phyloP scores from a whole-genome alignment of 1,139 yeast genomes.

The Candida dubliniensis region DNA sequence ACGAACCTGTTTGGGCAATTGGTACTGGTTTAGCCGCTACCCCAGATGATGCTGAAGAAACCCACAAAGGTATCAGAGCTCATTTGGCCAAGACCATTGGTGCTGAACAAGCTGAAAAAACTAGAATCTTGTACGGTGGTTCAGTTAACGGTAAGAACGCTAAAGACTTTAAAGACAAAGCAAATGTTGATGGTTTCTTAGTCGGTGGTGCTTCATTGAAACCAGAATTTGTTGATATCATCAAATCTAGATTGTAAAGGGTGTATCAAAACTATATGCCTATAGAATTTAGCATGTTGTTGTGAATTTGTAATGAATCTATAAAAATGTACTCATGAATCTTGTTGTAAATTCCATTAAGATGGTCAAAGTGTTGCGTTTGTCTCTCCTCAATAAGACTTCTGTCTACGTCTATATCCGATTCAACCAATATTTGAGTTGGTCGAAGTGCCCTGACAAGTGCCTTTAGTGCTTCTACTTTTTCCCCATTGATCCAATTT shows the following conservation, averaged over 20 bases:
- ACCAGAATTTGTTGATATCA: slow-evolving; percentile 95
- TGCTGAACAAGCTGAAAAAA: slow-evolving; percentile 68
- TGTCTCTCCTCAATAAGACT: slow-evolving; percentile 15
- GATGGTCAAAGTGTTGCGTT: slow-evolving; percentile 13
- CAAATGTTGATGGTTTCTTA: slow-evolving; percentile 96
- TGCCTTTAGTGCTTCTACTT: slow-evolving; percentile 21
- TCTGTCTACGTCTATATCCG: slow-evolving; percentile 38
- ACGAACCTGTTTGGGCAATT: slow-evolving; percentile 99
- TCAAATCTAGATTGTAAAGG: slow-evolving; percentile 81
- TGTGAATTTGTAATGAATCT: slow-evolving; percentile 10
- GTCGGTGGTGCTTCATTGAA: slow-evolving; percentile 99
- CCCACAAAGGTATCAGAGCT: slow-evolving; percentile 86
- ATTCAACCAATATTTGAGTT: slow-evolving; percentile 35
- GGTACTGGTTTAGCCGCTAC: slow-evolving; percentile 99
- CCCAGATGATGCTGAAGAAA: slow-evolving; percentile 94
- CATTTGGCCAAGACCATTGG: slow-evolving; percentile 80
- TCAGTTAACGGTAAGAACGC: slow-evolving; percentile 97
- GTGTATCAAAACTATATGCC: slow-evolving; percentile 6
- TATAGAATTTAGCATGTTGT: slow-evolving; percentile 14
- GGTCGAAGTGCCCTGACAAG: slow-evolving; percentile 24
- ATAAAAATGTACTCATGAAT: slow-evolving; percentile 11
- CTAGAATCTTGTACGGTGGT: slow-evolving; percentile 97
- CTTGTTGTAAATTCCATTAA: slow-evolving; percentile 14
- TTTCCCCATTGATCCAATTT: slow-evolving; percentile 54
- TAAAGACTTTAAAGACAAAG: slow-evolving; percentile 83